These are phyloP conservation scores for Eremothecium cymbalariae DNA, from an alignment of 1,139 yeast species.

Conservation along the genomic window DNA sequence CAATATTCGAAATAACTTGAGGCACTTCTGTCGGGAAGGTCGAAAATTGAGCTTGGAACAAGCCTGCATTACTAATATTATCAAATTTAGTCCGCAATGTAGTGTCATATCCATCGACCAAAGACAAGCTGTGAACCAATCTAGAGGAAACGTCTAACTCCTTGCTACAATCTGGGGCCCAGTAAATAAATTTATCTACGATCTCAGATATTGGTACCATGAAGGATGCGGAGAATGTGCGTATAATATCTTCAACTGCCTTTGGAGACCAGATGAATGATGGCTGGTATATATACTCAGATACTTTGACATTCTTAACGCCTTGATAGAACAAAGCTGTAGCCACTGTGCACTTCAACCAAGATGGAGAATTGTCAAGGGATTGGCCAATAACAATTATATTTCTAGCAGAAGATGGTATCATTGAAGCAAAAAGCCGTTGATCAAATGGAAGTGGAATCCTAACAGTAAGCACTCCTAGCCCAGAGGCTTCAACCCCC, in stretches of 20 bases:
- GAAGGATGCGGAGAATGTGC: constrained; percentile 39
- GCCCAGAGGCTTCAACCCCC: constrained; percentile 34
- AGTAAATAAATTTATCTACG: constrained; percentile 47
- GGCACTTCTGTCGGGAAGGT: constrained; percentile 17
- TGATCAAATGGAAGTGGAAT: constrained; percentile 72
- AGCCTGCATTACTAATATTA: constrained; percentile 63
- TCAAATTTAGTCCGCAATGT: constrained; percentile 61
- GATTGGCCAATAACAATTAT: constrained; percentile 61
- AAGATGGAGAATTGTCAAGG: constrained; percentile 33
- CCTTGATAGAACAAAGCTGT: constrained; percentile 60
- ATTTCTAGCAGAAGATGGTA: constrained; percentile 53
- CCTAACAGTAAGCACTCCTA: constrained; percentile 69
- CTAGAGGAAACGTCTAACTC: constrained; percentile 53
- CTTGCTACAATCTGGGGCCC: constrained; percentile 59
- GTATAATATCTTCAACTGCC: constrained; percentile 44
- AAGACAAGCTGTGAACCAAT: constrained; percentile 63
- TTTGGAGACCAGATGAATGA: constrained; percentile 51
- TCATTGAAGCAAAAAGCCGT: constrained; percentile 45
- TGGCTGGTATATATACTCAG: constrained; percentile 46
- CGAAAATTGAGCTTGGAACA: constrained; percentile 68
- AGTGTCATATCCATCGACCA: constrained; percentile 50
- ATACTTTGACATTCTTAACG: constrained; percentile 34
- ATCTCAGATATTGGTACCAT: constrained; percentile 33
- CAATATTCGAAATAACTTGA: constrained; percentile 36
- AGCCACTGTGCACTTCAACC: constrained; percentile 61